These are phyloP conservation scores for Psidium friedrichsthalianum DNA, from an alignment of 345 rosid species.

Conservation along the genomic window DNA sequence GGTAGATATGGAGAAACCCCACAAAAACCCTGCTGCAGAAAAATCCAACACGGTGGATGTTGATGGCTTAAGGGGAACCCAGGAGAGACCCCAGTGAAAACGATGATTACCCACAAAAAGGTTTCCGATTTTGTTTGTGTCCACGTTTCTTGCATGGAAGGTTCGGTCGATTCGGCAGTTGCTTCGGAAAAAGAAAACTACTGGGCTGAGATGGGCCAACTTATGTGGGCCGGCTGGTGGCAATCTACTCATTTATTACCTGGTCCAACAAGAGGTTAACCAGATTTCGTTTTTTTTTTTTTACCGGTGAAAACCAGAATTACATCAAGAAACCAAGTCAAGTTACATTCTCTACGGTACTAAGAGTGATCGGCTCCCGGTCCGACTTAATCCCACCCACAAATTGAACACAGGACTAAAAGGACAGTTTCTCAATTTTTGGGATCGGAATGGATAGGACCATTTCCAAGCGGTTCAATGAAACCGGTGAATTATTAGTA, in stretches of 20 bases:
- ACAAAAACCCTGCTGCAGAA: conserved; percentile 2
- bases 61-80: not conserved
- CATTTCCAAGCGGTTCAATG: no score
- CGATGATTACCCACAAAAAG: not conserved
- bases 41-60: not conserved
- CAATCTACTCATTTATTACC: not conserved
- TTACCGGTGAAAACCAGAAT: not conserved
- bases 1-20: conserved; percentile 5
- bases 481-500: no score
- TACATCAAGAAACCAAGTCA: not conserved
- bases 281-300: not conserved
- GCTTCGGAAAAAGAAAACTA: not conserved
- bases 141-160: not conserved
- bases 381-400: no score
- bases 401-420: no score
- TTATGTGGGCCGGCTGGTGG: not conserved
- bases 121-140: not conserved
- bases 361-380: no score
- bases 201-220: not conserved
- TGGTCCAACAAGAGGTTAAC: not conserved
- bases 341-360: not conserved
- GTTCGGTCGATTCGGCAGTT: not conserved
- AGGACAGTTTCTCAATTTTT: no score
- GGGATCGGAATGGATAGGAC: no score
- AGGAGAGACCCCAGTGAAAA: not conserved